Conservation (phyloP, 2,329 filamentous ascomycete species). For the Epichloe aotearoae region DNA sequence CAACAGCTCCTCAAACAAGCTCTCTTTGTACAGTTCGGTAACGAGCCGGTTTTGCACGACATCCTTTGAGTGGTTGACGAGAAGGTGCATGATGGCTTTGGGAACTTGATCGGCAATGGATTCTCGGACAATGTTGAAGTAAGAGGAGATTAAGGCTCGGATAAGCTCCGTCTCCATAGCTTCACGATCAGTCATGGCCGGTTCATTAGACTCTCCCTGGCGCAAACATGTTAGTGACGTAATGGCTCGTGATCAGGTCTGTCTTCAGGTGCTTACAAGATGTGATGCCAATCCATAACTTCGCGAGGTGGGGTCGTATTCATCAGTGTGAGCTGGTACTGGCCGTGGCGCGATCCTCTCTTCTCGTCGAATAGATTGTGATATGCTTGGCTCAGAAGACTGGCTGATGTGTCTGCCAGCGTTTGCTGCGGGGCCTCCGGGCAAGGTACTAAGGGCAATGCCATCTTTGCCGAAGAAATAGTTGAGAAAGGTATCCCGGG, state of each 20-base stretch:
- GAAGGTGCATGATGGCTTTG: conserved; percentile 96
- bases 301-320: conserved; percentile 28
- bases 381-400: conserved; percentile 65
- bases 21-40: conserved; percentile 87
- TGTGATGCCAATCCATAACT: conserved; percentile 34
- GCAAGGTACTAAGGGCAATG: conserved; percentile 27
- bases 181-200: conserved; percentile 86
- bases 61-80: conserved; percentile 97
- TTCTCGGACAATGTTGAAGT: conserved; percentile 98
- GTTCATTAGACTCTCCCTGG: conserved; percentile 53
- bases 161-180: conserved; percentile 97
- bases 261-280: conserved; percentile 38
- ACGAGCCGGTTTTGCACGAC: conserved; percentile 95
- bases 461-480: conserved; percentile 99
- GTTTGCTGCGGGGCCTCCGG: conserved; percentile 15
- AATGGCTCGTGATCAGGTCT: background rate
- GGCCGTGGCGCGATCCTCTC: conserved; percentile 42
- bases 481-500: conserved; percentile 86
- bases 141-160: conserved; percentile 87
- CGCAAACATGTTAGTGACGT: conserved; percentile 7
- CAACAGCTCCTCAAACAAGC: conserved; percentile 78
- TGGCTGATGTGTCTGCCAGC: conserved; percentile 59
- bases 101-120: conserved; percentile 98
- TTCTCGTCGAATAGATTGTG: conserved; percentile 69
- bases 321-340: conserved; percentile 27